Evolutionary conservation across 352 stramenopile genomes (phyloP).

Genomic region (Pythium chondricola): DNA sequence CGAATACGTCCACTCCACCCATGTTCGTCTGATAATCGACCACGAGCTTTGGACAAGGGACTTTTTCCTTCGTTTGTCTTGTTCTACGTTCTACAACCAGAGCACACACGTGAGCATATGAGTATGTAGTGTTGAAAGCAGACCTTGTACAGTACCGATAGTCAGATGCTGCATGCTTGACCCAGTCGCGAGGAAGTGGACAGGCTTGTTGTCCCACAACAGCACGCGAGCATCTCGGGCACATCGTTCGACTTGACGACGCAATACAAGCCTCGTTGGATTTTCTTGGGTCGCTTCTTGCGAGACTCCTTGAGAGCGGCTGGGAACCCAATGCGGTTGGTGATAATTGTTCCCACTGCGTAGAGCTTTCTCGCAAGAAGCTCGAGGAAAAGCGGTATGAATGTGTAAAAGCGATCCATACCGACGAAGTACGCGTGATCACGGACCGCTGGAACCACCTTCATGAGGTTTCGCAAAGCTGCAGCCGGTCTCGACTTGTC

Average conservation of each 20-base stretch:
- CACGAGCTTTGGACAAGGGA: not conserved
- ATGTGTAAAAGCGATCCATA: not conserved
- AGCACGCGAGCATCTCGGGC: not conserved
- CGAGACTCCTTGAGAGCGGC: not conserved
- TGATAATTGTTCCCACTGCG: not conserved
- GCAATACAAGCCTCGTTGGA: not conserved
- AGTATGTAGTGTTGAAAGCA: too few species aligned
- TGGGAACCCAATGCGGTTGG: not conserved
- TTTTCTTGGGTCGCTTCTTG: not conserved
- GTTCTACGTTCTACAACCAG: too few species aligned
- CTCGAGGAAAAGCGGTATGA: not conserved
- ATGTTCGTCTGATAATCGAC: constrained; percentile 17
- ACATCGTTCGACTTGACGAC: not conserved
- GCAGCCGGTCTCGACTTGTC: constrained; percentile 1
- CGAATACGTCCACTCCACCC: constrained; percentile 19
- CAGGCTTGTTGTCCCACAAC: not conserved
- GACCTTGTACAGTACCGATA: not conserved
- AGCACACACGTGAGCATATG: too few species aligned
- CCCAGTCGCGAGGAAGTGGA: not conserved
- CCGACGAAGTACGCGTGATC: not conserved
- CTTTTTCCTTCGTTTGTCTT: not conserved
- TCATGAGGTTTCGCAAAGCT: not conserved
- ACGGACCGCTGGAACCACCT: not conserved
- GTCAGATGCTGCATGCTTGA: not conserved
- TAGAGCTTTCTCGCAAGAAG: not conserved